These are phyloP conservation scores for Apiospora phragmitis DNA, from an alignment of 2,329 filamentous ascomycete species.

Conservation along the genomic window DNA sequence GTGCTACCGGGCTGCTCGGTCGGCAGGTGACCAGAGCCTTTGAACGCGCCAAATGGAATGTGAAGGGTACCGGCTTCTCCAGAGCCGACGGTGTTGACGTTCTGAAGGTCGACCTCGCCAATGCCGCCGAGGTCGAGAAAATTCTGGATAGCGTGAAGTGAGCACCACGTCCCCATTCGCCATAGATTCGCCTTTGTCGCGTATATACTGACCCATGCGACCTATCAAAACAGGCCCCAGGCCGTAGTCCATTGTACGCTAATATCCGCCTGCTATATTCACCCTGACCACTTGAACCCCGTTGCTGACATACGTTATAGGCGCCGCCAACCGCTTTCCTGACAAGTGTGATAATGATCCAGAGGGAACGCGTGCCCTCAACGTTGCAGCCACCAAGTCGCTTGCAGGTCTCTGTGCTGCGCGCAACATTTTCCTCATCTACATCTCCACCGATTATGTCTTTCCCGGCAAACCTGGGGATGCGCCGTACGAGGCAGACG, in stretches of 20 bases:
- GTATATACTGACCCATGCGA: not conserved
- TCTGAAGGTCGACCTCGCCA: constrained; percentile 57
- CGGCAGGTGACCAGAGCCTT: constrained; percentile 76
- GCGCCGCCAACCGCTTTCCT: constrained; percentile 84
- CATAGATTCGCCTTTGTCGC: not conserved
- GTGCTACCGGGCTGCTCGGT: constrained; percentile 81
- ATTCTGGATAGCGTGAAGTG: constrained; percentile 57
- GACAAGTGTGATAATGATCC: constrained; percentile 84
- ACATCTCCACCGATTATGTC: constrained; percentile 83
- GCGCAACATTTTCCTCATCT: constrained; percentile 66
- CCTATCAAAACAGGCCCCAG: constrained; percentile 69
- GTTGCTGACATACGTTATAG: constrained; percentile 42
- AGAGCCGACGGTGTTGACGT: constrained; percentile 71
- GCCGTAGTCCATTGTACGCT: constrained; percentile 78
- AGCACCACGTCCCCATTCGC: constrained; percentile 23
- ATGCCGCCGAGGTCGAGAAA: constrained; percentile 46
- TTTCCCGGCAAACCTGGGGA: constrained; percentile 75
- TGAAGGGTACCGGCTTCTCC: constrained; percentile 72
- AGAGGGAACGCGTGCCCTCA: constrained; percentile 70
- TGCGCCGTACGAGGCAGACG: constrained; percentile 74
- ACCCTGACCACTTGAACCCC: not conserved
- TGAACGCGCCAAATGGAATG: constrained; percentile 62
- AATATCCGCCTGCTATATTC: not conserved
- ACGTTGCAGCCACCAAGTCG: constrained; percentile 67
- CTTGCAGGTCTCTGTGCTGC: constrained; percentile 67